Conservation (phyloP, 1,139 yeast species). For the Pichia cactophila region DNA sequence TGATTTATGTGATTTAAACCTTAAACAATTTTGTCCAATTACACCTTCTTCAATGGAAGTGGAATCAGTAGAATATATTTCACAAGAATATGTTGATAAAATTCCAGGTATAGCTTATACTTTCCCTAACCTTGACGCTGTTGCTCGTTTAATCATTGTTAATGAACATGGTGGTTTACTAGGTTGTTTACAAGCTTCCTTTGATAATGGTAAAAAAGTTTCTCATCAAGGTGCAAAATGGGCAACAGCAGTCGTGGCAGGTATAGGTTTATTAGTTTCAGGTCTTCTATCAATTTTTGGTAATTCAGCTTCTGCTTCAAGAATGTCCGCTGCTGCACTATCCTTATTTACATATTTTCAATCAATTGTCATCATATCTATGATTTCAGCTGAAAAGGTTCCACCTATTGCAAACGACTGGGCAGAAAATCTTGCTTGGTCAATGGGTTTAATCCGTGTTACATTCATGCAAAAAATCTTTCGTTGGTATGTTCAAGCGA, state of each 20-base stretch:
- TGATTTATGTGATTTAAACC: slow-evolving; percentile 52
- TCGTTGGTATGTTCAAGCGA: slow-evolving; percentile 73
- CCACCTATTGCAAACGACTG: slow-evolving; percentile 79
- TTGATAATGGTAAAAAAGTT: slow-evolving; percentile 68
- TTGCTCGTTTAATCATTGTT: slow-evolving; percentile 44
- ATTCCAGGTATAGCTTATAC: slow-evolving; percentile 68
- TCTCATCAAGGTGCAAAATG: slow-evolving; percentile 72
- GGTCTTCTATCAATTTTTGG: slow-evolving; percentile 67
- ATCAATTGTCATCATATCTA: slow-evolving; percentile 62
- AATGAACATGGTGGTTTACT: slow-evolving; percentile 36
- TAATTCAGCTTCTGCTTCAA: slow-evolving; percentile 72
- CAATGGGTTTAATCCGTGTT: slow-evolving; percentile 70
- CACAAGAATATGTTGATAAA: slow-evolving; percentile 35
- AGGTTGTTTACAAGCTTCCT: slow-evolving; percentile 64
- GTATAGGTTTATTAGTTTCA: slow-evolving; percentile 63
- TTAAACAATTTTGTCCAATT: slow-evolving; percentile 78
- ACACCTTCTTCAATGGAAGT: slow-evolving; percentile 65
- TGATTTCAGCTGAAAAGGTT: slow-evolving; percentile 64
- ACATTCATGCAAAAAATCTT: slow-evolving; percentile 68
- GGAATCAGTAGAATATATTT: slow-evolving; percentile 55
- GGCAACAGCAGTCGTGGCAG: slow-evolving; percentile 79
- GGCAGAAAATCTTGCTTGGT: slow-evolving; percentile 80
- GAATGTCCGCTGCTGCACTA: slow-evolving; percentile 67
- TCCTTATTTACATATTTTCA: slow-evolving; percentile 71
- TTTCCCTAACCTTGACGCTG: slow-evolving; percentile 77